Conservation (phyloP, 352 stramenopile species). For the Phytophthora agathidicida region DNA sequence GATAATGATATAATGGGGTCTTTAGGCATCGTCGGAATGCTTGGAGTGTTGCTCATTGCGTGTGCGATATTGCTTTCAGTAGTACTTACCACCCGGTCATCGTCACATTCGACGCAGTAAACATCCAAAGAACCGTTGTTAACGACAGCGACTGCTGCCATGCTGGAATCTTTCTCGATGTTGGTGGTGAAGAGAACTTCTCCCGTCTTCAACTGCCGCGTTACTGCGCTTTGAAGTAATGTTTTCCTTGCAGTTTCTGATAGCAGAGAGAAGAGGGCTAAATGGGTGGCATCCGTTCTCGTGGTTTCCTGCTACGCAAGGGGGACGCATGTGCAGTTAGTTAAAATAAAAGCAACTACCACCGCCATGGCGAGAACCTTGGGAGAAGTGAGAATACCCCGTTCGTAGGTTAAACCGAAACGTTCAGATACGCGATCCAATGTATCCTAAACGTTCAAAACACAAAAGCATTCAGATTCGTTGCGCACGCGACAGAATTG, state of each 20-base stretch:
- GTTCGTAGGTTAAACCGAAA: constrained; percentile 40
- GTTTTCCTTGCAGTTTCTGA: constrained; percentile 34
- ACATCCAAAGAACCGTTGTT: constrained; percentile 52
- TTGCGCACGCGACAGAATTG: no score
- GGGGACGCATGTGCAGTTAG: no score
- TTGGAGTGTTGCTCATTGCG: background rate
- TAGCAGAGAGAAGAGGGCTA: constrained; percentile 48
- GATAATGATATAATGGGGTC: constrained; percentile 35
- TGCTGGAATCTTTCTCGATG: constrained; percentile 3
- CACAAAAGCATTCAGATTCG: no score
- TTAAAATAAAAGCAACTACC: background rate
- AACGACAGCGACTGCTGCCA: constrained; percentile 39
- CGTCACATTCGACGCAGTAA: constrained; percentile 38
- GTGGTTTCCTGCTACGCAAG: constrained; percentile 37
- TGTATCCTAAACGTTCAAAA: constrained; percentile 22
- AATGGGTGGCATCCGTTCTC: constrained; percentile 42
- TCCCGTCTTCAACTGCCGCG: constrained; percentile 15
- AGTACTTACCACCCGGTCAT: background rate
- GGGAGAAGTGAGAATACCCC: constrained; percentile 18
- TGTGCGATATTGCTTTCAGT: background rate
- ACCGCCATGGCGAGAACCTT: constrained; percentile 1
- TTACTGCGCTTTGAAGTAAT: constrained; percentile 36
- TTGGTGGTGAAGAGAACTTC: constrained; percentile 26
- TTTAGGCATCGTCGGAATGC: background rate
- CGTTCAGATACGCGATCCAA: constrained; percentile 29